These are phyloP conservation scores for Plasmodiophora brassicae DNA, from an alignment of 208 protist species.

Conservation along the genomic window DNA sequence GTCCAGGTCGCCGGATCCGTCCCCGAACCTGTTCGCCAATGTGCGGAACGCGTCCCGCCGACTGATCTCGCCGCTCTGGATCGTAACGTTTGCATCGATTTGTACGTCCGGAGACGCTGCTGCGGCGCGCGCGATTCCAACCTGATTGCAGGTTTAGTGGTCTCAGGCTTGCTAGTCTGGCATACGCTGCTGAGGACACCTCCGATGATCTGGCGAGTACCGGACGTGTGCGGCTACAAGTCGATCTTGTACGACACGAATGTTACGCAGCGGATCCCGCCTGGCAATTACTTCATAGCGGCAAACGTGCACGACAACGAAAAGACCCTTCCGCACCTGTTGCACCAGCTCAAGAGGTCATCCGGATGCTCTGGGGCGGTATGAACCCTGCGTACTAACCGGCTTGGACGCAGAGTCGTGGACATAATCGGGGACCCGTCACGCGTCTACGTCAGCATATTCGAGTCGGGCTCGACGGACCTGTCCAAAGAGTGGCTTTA, in stretches of 20 bases:
- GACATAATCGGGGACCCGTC: background rate
- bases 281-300: background rate
- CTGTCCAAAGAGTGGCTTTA: background rate
- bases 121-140: no score
- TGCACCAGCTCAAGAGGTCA: background rate
- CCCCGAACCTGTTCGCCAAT: no score
- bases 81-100: no score
- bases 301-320: background rate
- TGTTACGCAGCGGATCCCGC: background rate
- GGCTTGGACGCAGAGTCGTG: background rate
- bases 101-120: no score
- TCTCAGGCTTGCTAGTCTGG: no score
- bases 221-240: background rate
- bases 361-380: no score
- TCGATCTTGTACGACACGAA: background rate
- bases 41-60: no score
- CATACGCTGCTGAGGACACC: no score
- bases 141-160: no score
- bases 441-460: background rate
- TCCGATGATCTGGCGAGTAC: background rate
- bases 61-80: no score
- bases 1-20: no score
- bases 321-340: background rate
- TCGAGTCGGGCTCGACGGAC: background rate
- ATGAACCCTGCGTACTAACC: no score